Evolutionary conservation across 805 yeast genomes (phyloP).

Genomic region (Candida silvatica): DNA sequence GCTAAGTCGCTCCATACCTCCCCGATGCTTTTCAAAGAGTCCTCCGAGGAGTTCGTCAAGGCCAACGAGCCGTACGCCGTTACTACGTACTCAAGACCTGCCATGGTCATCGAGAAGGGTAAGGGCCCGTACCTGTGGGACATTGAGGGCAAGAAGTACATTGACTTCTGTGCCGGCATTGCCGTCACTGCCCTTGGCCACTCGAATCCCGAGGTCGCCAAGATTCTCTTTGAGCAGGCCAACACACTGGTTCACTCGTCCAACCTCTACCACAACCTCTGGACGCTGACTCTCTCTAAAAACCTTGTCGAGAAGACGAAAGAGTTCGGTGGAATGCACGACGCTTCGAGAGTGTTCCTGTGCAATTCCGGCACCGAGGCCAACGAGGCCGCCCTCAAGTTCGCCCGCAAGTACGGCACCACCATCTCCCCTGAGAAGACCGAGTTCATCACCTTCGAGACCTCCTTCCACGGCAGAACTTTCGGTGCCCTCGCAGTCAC

Average conservation of each 20-base stretch:
- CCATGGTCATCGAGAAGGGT: conserved; percentile 71
- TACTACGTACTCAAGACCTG: conserved; percentile 46
- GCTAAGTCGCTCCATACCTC: not conserved
- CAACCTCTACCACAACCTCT: conserved; percentile 76
- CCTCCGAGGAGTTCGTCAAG: conserved; percentile 1
- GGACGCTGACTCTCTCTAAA: conserved; percentile 73
- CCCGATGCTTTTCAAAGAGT: not conserved
- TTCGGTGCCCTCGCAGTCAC: conserved; percentile 92
- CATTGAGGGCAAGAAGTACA: conserved; percentile 63
- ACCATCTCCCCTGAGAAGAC: conserved; percentile 42
- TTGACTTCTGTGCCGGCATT: conserved; percentile 93
- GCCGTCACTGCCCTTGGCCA: conserved; percentile 97
- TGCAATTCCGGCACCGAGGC: conserved; percentile 46
- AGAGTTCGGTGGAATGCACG: conserved; percentile 67
- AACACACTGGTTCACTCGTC: conserved; percentile 71
- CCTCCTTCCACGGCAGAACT: conserved; percentile 92
- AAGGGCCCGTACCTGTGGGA: conserved; percentile 78
- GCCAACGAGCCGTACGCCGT: conserved; percentile 1
- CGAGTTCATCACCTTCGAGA: conserved; percentile 80
- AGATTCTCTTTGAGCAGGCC: conserved; percentile 67
- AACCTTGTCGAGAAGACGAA: conserved; percentile 63
- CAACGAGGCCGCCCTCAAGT: conserved; percentile 42
- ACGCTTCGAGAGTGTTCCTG: conserved; percentile 66
- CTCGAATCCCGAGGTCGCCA: conserved; percentile 63
- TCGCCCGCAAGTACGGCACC: conserved; percentile 74